phyloP scores from a whole-genome alignment of 371 early-diverging fungal genomes.

The Nosema muscidifuracis region DNA sequence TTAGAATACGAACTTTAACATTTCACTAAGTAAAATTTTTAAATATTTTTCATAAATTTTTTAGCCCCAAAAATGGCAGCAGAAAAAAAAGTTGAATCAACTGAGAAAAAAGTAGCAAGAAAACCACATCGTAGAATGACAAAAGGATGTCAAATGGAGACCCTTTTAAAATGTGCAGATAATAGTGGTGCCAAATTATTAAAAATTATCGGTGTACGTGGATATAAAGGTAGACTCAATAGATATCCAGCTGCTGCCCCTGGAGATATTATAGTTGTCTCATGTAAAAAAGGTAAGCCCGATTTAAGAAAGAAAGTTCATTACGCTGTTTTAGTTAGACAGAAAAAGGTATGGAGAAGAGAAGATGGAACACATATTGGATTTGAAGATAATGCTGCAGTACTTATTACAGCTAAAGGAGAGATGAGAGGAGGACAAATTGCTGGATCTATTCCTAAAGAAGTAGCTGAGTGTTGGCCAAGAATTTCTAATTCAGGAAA shows the following conservation, averaged over 20 bases:
- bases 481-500: constrained; percentile 86
- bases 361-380: constrained; percentile 95
- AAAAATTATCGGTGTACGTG: constrained; percentile 93
- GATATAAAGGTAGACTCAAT: constrained; percentile 89
- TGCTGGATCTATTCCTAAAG: constrained; percentile 98
- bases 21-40: not conserved
- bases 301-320: constrained; percentile 99
- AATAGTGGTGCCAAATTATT: constrained; percentile 99
- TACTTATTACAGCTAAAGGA: constrained; percentile 95
- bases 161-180: constrained; percentile 98
- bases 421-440: constrained; percentile 99
- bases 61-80: constrained; percentile 26
- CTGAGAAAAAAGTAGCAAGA: constrained; percentile 36
- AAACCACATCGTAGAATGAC: constrained; percentile 71
- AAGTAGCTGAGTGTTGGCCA: constrained; percentile 99
- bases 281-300: constrained; percentile 99
- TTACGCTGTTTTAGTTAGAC: constrained; percentile 96
- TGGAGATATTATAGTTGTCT: constrained; percentile 97
- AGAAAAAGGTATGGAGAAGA: constrained; percentile 97
- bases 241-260: constrained; percentile 95
- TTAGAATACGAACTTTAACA: not conserved
- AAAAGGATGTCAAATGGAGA: constrained; percentile 96
- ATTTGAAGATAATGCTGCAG: constrained; percentile 94
- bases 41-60: not conserved
- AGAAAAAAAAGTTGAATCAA: constrained; percentile 30